These are phyloP conservation scores for Didymosphaeria variabile DNA, from an alignment of 2,329 filamentous ascomycete genomes.

Conservation along the genomic window DNA sequence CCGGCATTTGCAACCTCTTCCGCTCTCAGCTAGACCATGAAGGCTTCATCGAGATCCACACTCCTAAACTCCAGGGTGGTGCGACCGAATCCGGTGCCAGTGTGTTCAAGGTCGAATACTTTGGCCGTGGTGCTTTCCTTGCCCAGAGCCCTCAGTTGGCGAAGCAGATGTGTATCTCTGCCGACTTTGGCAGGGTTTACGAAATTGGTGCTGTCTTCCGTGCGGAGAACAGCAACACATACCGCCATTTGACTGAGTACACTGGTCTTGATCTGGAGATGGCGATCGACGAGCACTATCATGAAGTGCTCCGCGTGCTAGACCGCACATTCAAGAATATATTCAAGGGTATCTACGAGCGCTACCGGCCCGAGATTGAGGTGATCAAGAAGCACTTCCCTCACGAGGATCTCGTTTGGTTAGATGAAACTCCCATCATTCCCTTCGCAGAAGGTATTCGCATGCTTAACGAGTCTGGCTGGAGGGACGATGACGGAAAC, in stretches of 20 bases:
- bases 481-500: conserved; percentile 79
- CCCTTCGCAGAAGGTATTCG: conserved; percentile 81
- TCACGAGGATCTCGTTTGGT: conserved; percentile 84
- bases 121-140: conserved; percentile 84
- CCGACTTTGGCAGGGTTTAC: conserved; percentile 88
- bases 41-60: conserved; percentile 92
- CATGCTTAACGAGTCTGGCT: conserved; percentile 81
- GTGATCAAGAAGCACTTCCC: conserved; percentile 85
- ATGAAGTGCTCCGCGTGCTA: conserved; percentile 82
- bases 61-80: conserved; percentile 87
- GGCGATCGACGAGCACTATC: conserved; percentile 87
- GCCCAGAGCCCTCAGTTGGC: conserved; percentile 91
- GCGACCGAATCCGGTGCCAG: conserved; percentile 91
- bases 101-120: conserved; percentile 93
- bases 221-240: conserved; percentile 94
- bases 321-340: conserved; percentile 85
- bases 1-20: conserved; percentile 81
- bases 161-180: conserved; percentile 91
- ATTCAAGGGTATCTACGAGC: conserved; percentile 74
- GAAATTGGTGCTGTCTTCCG: conserved; percentile 92
- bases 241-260: conserved; percentile 92
- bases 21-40: conserved; percentile 76
- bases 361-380: conserved; percentile 76
- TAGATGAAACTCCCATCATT: conserved; percentile 84
- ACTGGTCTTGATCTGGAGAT: conserved; percentile 94